A percentile compares a stretch with the other conserved stretches of the same genome.
Conservation (phyloP, 176 grass and related monocot species). For the Oryza nivara region DNA sequence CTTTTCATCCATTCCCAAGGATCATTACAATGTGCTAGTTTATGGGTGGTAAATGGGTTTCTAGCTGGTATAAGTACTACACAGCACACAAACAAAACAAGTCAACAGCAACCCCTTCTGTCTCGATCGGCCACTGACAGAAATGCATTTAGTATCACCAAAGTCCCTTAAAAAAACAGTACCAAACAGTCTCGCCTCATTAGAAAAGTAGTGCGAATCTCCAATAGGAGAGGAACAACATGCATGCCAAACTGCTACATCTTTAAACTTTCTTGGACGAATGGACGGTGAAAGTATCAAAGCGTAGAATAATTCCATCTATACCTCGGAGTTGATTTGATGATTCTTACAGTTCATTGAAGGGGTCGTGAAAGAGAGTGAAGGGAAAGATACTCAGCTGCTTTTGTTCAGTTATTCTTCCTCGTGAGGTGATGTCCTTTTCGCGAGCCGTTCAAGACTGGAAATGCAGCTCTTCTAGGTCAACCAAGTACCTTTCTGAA, state of each 20-base stretch:
- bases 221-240: conserved; percentile 8
- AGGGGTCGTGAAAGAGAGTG: neutral
- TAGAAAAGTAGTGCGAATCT: neutral
- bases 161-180: neutral
- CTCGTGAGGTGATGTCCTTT: neutral
- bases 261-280: neutral
- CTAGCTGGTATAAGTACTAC: neutral
- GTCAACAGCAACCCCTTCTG: neutral
- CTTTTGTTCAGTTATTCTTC: neutral
- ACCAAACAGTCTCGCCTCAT: neutral
- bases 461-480: conserved; percentile 10
- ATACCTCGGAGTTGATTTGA: neutral
- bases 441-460: neutral
- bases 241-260: neutral
- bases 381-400: neutral
- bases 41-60: no score
- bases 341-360: neutral
- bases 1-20: neutral
- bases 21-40: neutral
- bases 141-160: neutral
- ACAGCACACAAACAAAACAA: neutral
- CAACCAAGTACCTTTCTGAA: conserved; percentile 18
- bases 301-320: neutral
- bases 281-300: neutral
- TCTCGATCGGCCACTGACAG: neutral